Evolutionary conservation across 352 stramenopile genomes (phyloP).

Genomic region (Phytophthora hybrid): DNA sequence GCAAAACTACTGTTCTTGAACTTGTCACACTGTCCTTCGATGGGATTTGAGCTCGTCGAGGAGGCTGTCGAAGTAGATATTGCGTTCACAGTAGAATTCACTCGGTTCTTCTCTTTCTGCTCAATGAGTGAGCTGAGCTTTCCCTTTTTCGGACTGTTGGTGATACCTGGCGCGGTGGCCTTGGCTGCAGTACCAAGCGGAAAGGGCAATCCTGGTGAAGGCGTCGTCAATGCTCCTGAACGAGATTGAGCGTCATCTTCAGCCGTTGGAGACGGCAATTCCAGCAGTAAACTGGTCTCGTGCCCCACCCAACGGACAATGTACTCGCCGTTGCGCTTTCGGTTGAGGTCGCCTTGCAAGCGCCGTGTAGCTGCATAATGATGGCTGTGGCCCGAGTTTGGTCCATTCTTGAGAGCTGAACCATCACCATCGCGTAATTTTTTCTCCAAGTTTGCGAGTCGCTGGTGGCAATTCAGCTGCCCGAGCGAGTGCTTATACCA

Average conservation of each 20-base stretch:
- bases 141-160: slow-evolving; percentile 67
- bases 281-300: slow-evolving; percentile 82
- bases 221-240: slow-evolving; percentile 22
- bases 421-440: slow-evolving; percentile 80
- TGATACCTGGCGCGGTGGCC: slow-evolving; percentile 36
- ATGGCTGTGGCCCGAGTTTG: slow-evolving; percentile 71
- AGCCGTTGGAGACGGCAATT: slow-evolving; percentile 52
- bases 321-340: slow-evolving; percentile 83
- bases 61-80: slow-evolving; percentile 14
- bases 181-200: slow-evolving; percentile 29
- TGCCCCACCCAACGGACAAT: slow-evolving; percentile 86
- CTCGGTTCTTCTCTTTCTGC: slow-evolving; percentile 58
- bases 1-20: slow-evolving; percentile 82
- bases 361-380: slow-evolving; percentile 81
- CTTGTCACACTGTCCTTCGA: slow-evolving; percentile 43
- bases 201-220: slow-evolving; percentile 30
- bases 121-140: slow-evolving; percentile 63
- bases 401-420: slow-evolving; percentile 59
- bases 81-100: slow-evolving; percentile 12
- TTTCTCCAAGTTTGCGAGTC: slow-evolving; percentile 85
- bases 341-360: slow-evolving; percentile 82
- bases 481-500: slow-evolving; percentile 85
- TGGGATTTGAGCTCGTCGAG: background rate
- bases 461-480: slow-evolving; percentile 84
- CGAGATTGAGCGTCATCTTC: slow-evolving; percentile 59